phyloP scores from a whole-genome alignment of 345 rosid genomes.

The Raphanus sativus region DNA sequence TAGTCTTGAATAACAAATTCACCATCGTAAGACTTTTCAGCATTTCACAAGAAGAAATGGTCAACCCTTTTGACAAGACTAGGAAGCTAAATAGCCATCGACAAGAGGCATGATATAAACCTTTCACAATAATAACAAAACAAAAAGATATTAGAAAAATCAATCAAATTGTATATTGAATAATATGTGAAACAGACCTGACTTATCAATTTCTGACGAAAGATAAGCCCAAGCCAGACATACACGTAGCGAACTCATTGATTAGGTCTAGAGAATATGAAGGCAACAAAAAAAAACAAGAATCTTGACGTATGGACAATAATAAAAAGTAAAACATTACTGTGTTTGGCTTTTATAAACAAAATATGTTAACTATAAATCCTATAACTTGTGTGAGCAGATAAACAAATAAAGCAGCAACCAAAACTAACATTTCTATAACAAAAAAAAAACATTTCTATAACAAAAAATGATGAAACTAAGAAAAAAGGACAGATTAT shows the following conservation, averaged over 20 bases:
- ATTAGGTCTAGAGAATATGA: constrained; percentile 25
- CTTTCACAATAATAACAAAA: constrained; percentile 14
- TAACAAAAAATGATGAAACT: constrained; percentile 7
- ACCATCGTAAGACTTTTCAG: neutral
- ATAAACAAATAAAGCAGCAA: neutral
- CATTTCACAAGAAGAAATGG: neutral
- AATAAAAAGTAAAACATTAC: neutral
- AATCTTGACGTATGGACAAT: neutral
- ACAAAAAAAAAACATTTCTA: constrained; percentile 8
- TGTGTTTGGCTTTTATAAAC: neutral
- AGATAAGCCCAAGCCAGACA: constrained; percentile 25
- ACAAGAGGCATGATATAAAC: constrained; percentile 13
- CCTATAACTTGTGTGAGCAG: neutral
- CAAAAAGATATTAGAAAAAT: neutral
- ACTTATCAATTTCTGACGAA: constrained; percentile 35
- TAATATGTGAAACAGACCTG: constrained; percentile 35
- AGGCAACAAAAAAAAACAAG: neutral
- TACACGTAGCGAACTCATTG: constrained; percentile 33
- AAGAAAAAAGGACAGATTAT: constrained; percentile 8
- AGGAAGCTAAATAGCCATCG: constrained; percentile 13
- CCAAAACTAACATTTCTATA: neutral
- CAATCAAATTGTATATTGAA: constrained; percentile 33
- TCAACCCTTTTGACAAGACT: constrained; percentile 30
- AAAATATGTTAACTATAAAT: neutral
- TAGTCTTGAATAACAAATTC: neutral